A percentile compares a stretch with the other conserved stretches of the same genome.
Conservation (phyloP, 139 green algal genomes). For the Desmodesmus armatus region DNA sequence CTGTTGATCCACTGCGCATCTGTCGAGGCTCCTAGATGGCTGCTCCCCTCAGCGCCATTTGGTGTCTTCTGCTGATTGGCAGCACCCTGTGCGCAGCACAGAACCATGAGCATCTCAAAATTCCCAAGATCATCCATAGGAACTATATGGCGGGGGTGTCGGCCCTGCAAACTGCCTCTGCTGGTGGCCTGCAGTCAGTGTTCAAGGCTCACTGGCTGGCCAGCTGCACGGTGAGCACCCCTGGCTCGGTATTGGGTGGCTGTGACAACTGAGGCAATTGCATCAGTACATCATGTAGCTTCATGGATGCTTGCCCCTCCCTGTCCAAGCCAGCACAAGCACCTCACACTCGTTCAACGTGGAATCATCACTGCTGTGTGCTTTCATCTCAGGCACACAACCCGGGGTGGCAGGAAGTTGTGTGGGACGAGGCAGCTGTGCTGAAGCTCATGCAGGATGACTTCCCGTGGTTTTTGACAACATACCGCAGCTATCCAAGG, state of each 20-base stretch:
- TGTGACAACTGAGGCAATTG: too few relatives aligned
- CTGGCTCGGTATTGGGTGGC: too few relatives aligned
- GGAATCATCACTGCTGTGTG: not conserved
- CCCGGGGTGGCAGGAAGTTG: constrained; percentile 11
- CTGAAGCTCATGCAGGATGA: constrained; percentile 7
- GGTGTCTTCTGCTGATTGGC: constrained; percentile 13
- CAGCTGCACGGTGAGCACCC: constrained; percentile 22
- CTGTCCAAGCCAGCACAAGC: too few relatives aligned
- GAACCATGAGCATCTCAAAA: not conserved
- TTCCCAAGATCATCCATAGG: constrained; percentile 15
- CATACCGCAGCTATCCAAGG: constrained; percentile 30
- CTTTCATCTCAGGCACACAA: constrained; percentile 1
- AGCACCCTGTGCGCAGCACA: not conserved
- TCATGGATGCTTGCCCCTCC: too few relatives aligned
- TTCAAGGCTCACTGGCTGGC: constrained; percentile 38
- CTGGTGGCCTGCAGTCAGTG: not conserved
- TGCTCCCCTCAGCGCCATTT: too few relatives aligned
- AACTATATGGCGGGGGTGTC: constrained; percentile 27
- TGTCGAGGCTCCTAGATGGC: too few relatives aligned
- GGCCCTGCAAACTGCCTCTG: not conserved
- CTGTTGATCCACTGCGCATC: too few relatives aligned
- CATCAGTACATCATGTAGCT: too few relatives aligned
- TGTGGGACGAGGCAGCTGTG: constrained; percentile 29
- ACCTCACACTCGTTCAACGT: too few relatives aligned
- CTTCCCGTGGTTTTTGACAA: constrained; percentile 31